These are phyloP conservation scores for Plasmodium gaboni DNA, from an alignment of 169 alveolate genomes.

Conservation along the genomic window DNA sequence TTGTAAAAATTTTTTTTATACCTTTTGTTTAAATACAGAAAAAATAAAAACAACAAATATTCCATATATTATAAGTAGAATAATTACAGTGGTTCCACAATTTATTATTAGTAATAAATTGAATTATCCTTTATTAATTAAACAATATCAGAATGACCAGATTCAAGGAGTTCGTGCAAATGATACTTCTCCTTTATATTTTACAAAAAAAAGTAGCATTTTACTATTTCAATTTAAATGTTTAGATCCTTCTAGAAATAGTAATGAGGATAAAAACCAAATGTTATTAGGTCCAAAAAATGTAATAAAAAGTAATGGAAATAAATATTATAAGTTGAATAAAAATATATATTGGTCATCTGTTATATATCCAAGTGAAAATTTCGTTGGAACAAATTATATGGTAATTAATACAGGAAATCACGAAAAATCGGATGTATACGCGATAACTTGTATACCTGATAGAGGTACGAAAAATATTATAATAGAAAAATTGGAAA, in stretches of 20 bases:
- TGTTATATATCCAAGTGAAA: conserved; percentile 86
- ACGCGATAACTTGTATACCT: conserved; percentile 86
- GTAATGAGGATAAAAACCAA: neutral
- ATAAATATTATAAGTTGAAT: conserved; percentile 23
- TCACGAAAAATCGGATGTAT: conserved; percentile 79
- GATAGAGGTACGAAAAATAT: conserved; percentile 86
- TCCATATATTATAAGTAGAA: conserved; percentile 85
- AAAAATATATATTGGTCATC: conserved; percentile 86
- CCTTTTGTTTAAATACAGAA: conserved; percentile 88
- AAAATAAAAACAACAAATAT: conserved; percentile 84
- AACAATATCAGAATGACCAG: conserved; percentile 80
- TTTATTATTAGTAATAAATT: conserved; percentile 85
- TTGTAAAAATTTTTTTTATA: conserved; percentile 80
- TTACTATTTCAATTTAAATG: conserved; percentile 51
- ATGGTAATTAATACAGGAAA: conserved; percentile 82
- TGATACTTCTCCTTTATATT: conserved; percentile 71
- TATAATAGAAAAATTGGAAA: conserved; percentile 80
- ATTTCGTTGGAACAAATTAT: conserved; percentile 87
- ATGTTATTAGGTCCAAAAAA: neutral
- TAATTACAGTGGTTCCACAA: conserved; percentile 89
- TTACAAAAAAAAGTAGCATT: conserved; percentile 27
- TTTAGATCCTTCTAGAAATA: neutral
- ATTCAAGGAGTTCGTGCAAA: conserved; percentile 68
- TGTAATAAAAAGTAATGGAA: neutral
- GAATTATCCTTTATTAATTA: conserved; percentile 75